These are phyloP conservation scores for Effrenium voratum DNA, from an alignment of 73 alveolate species.

Conservation along the genomic window DNA sequence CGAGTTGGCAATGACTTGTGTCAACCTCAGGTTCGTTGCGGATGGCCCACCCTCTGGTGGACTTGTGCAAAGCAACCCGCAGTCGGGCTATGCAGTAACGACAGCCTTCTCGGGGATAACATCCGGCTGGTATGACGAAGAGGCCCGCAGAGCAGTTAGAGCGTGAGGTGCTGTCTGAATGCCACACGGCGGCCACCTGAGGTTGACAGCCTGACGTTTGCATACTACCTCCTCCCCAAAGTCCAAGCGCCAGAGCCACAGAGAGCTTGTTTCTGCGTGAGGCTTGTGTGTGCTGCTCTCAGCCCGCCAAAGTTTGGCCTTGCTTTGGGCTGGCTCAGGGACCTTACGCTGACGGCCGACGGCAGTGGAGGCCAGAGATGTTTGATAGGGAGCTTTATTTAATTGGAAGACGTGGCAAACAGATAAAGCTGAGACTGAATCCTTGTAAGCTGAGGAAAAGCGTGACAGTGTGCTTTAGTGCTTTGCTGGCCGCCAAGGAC, in stretches of 20 bases:
- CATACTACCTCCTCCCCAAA: conserved; percentile 5
- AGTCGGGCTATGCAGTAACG: conserved; percentile 57
- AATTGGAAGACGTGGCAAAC: too few relatives aligned
- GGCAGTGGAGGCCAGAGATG: background rate
- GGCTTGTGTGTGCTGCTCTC: background rate
- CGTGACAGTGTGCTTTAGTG: too few relatives aligned
- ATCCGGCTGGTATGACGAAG: conserved; percentile 38
- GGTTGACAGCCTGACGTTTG: background rate
- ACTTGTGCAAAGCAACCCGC: conserved; percentile 12
- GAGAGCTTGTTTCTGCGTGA: background rate
- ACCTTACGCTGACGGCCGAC: background rate
- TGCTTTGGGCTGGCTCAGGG: too few relatives aligned
- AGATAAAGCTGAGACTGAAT: too few relatives aligned
- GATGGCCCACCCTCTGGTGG: conserved; percentile 47
- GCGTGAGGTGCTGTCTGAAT: too few relatives aligned
- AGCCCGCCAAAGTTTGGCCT: too few relatives aligned
- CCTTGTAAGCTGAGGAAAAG: too few relatives aligned
- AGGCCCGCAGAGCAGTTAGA: background rate
- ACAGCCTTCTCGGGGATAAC: conserved; percentile 24
- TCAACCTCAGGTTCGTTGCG: conserved; percentile 43
- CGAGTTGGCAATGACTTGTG: too few relatives aligned
- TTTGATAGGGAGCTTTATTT: too few relatives aligned
- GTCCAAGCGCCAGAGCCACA: background rate
- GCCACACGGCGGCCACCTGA: too few relatives aligned
- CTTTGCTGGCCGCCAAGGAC: too few relatives aligned